A percentile compares a stretch with the other conserved stretches of the same genome.
Evolutionary conservation across 2,329 filamentous ascomycete species (phyloP).

Genomic region (Claviceps maximensis): DNA sequence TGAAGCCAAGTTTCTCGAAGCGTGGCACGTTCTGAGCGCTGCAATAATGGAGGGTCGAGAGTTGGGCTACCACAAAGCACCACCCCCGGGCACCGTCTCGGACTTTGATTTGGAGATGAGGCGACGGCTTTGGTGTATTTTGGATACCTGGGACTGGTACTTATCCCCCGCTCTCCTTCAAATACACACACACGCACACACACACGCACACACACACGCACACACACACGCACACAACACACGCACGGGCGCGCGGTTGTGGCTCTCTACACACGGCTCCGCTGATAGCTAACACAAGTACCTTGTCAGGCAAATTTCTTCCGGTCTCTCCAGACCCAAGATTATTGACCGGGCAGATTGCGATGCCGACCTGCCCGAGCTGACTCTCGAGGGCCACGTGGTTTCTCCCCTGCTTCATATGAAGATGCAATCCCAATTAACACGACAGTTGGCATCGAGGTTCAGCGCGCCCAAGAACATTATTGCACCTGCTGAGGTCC

Average conservation of each 20-base stretch:
- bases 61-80: slow-evolving; percentile 15
- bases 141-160: slow-evolving; percentile 22
- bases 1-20: slow-evolving; percentile 18
- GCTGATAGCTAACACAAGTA: neutral
- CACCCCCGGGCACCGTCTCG: slow-evolving; percentile 9
- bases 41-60: slow-evolving; percentile 18
- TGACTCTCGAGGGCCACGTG: slow-evolving; percentile 15
- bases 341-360: slow-evolving; percentile 19
- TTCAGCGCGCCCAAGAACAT: slow-evolving; percentile 16
- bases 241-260: no score
- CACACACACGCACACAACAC: no score
- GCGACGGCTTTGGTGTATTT: slow-evolving; percentile 19
- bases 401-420: slow-evolving; percentile 18
- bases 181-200: no score
- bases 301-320: slow-evolving; percentile 19
- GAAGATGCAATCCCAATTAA: slow-evolving; percentile 17
- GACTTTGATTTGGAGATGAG: slow-evolving; percentile 20
- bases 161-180: neutral
- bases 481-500: slow-evolving; percentile 14
- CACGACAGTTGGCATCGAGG: slow-evolving; percentile 11
- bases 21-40: slow-evolving; percentile 19
- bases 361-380: slow-evolving; percentile 14
- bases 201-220: no score
- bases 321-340: slow-evolving; percentile 17
- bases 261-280: no score